These are phyloP conservation scores for Fusarium dimerum DNA, from an alignment of 2,329 filamentous ascomycete species.

Conservation along the genomic window DNA sequence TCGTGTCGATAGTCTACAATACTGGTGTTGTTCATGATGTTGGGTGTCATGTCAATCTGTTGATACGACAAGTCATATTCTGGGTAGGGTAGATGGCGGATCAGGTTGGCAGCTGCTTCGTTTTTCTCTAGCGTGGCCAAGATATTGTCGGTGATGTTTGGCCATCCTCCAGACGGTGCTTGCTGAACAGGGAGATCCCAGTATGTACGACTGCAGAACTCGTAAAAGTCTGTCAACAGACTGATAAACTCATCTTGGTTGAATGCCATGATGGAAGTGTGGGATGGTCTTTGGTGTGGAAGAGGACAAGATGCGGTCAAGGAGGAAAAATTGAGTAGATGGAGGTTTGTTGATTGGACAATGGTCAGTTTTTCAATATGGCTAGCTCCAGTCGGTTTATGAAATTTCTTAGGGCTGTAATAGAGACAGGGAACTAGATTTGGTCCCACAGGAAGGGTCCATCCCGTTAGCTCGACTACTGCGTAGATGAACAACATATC, in stretches of 20 bases:
- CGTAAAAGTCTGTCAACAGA: slow-evolving; percentile 20
- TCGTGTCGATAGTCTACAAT: neutral
- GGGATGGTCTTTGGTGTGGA: no score
- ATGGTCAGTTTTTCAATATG: no score
- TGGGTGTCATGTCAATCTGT: neutral
- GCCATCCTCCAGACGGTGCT: slow-evolving; percentile 14
- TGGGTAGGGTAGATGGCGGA: slow-evolving; percentile 15
- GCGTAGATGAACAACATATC: no score
- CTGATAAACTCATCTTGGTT: slow-evolving; percentile 13
- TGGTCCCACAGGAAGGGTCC: no score
- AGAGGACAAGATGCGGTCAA: no score
- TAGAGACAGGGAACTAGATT: no score
- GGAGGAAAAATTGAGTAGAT: no score
- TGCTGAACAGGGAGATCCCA: slow-evolving; percentile 6
- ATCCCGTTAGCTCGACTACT: no score
- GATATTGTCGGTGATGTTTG: slow-evolving; percentile 9
- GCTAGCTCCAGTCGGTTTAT: no score
- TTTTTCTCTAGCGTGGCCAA: slow-evolving; percentile 7
- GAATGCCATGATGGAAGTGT: neutral
- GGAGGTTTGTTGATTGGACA: no score
- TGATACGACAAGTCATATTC: neutral
- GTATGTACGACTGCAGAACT: slow-evolving; percentile 17
- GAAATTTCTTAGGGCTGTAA: no score
- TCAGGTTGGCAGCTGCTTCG: slow-evolving; percentile 13
- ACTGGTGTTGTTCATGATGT: neutral